Base-by-base conservation (phyloP, 345 rosid genomes). In the Trapa incisa region DNA sequence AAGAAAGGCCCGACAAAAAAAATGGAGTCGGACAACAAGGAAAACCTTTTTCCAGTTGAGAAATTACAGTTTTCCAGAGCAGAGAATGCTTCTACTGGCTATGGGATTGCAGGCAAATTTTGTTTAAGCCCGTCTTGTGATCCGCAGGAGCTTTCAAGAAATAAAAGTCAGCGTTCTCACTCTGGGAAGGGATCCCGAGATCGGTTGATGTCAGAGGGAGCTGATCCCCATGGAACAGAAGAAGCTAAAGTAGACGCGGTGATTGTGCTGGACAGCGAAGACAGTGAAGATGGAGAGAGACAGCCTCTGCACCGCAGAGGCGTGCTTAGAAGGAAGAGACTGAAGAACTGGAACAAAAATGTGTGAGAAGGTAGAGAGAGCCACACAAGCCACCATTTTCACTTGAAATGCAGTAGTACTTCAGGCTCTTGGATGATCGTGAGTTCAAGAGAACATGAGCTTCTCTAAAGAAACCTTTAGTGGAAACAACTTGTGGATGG, bases 231-330 rank as follows among this genome's bases (percentile, higher is more conserved):
- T 9, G 77, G 38, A 4, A 4, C 10, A 33, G 86, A 72, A 71
- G 86, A 75, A 71, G 47, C 72, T 17, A 14, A 75, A 66, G 45
- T 75, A 61, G 96, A 85, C 53, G 61, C 79, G 15, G 69, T 81
- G 64, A 80, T 91, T 12, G 92, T 89, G 68, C 72, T 76, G 62
- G 96, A 91, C 72, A 87, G 96, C 54, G 96, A 91, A 74, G 96
- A 88, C 4, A 87, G 93, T 37, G 96, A 82, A 68, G 85, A 82
- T 22, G 92, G 87, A 72, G 78, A 32, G 32, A 72, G 65, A 53
- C 72, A 70, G 66, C 61, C 71, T 38, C 32, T 29, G 41, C 80
- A 83, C 79, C 68, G 67, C 45, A 76, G 73, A 68, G 67, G 76
- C 73, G 71, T 79, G 53, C 32, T 81, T 63, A 73, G 72, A 67